Base-by-base conservation (phyloP, 2,329 filamentous ascomycete species). In the Lasiodiplodia sp. region DNA sequence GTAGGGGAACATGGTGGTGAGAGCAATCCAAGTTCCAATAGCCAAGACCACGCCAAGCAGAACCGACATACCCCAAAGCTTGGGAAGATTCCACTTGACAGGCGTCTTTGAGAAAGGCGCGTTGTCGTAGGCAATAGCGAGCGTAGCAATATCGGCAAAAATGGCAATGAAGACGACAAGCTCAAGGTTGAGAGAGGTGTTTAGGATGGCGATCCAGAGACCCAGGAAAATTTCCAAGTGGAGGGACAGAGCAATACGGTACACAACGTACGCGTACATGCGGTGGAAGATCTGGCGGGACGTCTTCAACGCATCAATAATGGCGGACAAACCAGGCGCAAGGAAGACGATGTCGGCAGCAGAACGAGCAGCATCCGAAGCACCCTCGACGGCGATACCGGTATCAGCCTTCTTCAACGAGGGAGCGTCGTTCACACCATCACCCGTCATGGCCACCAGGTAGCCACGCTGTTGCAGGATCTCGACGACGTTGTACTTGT, bases 361-460 rank as follows among this genome's bases (percentile, higher is more conserved):
- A 69, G 93, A 96, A 73, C 93, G 92, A 76, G 94, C 94, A 78
- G 93, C 94, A 79, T 97, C 94, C 34, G 93, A 96, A 71, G 94
- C 90, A 84, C 93, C 93, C 84, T 97, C 92, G 76, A 97, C 93
- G 72, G 94, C 94, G 84, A 97, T 97, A 86, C 94, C 94, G 76
- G 93, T 96, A 83, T 97, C 93, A n/a, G 93, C 93, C 86, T 94
- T 96, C 86, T 97, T 96, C 78, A 97, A 86, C 37, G 93, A 96
- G 72, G 93, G 92, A 72, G 93, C 93, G 82, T 97, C 93, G 83
- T 97, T 97, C 84, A 97, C 93, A 87, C 93, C 93, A 75, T 97
- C 94, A 86, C 93, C 93, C 82, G 93, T 97, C 94, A 97, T 97
- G 80, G 93, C 94, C 83, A 96, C 93, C 51, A 97, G 88, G 83